Base-by-base conservation (phyloP, 306 rosid genomes). In the Vigna unguiculata region DNA sequence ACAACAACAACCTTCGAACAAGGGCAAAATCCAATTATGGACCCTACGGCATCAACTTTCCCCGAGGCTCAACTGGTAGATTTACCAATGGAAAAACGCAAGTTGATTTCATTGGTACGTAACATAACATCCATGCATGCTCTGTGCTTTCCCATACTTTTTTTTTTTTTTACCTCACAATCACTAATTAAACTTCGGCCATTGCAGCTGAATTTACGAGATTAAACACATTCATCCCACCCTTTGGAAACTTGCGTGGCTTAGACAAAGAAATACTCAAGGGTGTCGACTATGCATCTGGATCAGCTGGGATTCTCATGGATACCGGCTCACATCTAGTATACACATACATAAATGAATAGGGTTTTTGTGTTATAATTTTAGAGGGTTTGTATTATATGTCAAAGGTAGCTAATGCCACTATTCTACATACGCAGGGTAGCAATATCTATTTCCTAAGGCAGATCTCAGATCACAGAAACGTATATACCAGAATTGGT, bases 11-110 rank as follows among this genome's bases (percentile, higher is more conserved):
- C 4, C 88, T 81, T 61, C 7, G 1, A 0, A 87, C 96, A 0
- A 0, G 0, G 0, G 69, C 83, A 2, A 90, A 32, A 77, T 59
- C 53, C 6, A 77, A 90, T 74, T 88, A 81, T 68, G 0, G 2
- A 5, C 96, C 97, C 0, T 90, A 90, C 16, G 92, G 93, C 22
- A 80, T 87, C 34, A 96, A 88, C 81, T 80, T 81, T 49, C 66
- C 89, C 0, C 11, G 0, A 0, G 74, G 78, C 10, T 76, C 96
- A n/a, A 85, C 87, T 0, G 91, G 98, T 71, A 87, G 96, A 49
- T 90, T 79, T 47, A 28, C 81, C 79, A 90, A 89, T 49, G 92
- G 85, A 2, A 66, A n/a, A 20, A 90, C 83, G 45, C 0, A 48
- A 9, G 0, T 54, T 46, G 85, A 82, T 21, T 1, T 14, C 0